Conservation (phyloP, 2,329 filamentous ascomycete species). For the Verticillium albo-atrum region DNA sequence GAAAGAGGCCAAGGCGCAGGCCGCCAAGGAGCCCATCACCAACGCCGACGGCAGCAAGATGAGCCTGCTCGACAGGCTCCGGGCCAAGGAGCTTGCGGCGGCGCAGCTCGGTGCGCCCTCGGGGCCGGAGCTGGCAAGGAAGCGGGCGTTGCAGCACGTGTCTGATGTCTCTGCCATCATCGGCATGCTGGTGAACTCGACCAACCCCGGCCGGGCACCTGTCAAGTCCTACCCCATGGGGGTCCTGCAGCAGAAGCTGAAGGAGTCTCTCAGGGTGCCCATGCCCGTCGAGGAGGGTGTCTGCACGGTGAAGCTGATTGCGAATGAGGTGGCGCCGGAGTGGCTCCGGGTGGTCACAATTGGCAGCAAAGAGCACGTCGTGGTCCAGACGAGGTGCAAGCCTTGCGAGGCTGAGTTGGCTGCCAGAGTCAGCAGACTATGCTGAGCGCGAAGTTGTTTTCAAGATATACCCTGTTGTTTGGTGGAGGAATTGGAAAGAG, state of each 20-base stretch:
- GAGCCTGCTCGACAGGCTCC: constrained; percentile 71
- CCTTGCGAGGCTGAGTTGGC: constrained; percentile 19
- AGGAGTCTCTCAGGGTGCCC: constrained; percentile 59
- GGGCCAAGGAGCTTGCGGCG: constrained; percentile 61
- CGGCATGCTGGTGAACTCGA: constrained; percentile 54
- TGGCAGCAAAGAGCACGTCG: constrained; percentile 51
- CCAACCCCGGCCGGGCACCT: constrained; percentile 44
- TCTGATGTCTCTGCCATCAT: constrained; percentile 66
- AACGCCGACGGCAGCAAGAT: constrained; percentile 46
- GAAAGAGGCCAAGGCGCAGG: constrained; percentile 31
- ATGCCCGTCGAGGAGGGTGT: constrained; percentile 49
- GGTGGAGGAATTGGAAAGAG: neutral
- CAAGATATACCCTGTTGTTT: constrained; percentile 1
- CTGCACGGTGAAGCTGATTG: constrained; percentile 46
- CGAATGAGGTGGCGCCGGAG: constrained; percentile 49
- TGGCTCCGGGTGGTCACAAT: constrained; percentile 51
- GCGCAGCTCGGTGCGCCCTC: constrained; percentile 33
- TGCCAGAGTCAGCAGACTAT: constrained; percentile 7
- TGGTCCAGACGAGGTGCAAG: constrained; percentile 43
- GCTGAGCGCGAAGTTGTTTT: neutral
- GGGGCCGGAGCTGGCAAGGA: constrained; percentile 54
- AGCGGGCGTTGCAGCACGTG: constrained; percentile 61
- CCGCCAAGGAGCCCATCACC: constrained; percentile 12
- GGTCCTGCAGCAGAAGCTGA: constrained; percentile 58
- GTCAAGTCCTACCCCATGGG: constrained; percentile 63